A percentile compares a stretch with the other conserved stretches of the same genome.
These are phyloP conservation scores for Helianthus tuberosus DNA, from an alignment of 129 eudicot species.

Conservation along the genomic window DNA sequence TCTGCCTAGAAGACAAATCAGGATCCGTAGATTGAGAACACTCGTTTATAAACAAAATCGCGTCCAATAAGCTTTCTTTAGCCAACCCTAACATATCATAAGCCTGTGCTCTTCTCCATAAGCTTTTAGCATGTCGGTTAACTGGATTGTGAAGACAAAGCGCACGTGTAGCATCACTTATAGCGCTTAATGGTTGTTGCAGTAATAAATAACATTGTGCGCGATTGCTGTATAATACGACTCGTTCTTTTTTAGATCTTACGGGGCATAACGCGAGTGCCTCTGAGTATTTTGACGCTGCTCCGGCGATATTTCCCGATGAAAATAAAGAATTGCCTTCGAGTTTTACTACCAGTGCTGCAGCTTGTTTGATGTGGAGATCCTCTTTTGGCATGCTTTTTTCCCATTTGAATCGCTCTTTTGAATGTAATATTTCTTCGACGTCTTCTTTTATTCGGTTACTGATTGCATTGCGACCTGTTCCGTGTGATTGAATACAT, in stretches of 20 bases:
- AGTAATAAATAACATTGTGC: constrained; percentile 90
- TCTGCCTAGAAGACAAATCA: constrained; percentile 75
- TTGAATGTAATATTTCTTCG: constrained; percentile 63
- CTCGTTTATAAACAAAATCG: constrained; percentile 84
- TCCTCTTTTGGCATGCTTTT: constrained; percentile 93
- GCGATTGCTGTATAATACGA: constrained; percentile 84
- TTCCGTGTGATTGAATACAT: constrained; percentile 69
- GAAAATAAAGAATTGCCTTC: constrained; percentile 93
- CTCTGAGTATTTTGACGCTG: constrained; percentile 91
- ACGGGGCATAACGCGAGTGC: constrained; percentile 83
- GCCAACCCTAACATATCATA: constrained; percentile 93
- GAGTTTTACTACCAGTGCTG: constrained; percentile 87
- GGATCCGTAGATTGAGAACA: constrained; percentile 90
- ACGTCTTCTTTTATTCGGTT: constrained; percentile 58
- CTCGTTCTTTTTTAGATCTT: constrained; percentile 89
- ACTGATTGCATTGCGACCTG: constrained; percentile 63
- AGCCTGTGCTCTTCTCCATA: constrained; percentile 99
- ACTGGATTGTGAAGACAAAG: constrained; percentile 89
- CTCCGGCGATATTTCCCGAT: constrained; percentile 88
- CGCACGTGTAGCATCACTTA: constrained; percentile 96
- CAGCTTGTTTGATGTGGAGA: constrained; percentile 97
- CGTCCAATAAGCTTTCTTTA: constrained; percentile 93
- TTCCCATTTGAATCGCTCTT: constrained; percentile 81
- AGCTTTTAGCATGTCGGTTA: constrained; percentile 91
- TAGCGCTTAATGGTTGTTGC: constrained; percentile 86